A percentile compares a stretch with the other conserved stretches of the same genome.
phyloP scores from a whole-genome alignment of 2,329 filamentous ascomycete species.

The Apiospora arundinis region DNA sequence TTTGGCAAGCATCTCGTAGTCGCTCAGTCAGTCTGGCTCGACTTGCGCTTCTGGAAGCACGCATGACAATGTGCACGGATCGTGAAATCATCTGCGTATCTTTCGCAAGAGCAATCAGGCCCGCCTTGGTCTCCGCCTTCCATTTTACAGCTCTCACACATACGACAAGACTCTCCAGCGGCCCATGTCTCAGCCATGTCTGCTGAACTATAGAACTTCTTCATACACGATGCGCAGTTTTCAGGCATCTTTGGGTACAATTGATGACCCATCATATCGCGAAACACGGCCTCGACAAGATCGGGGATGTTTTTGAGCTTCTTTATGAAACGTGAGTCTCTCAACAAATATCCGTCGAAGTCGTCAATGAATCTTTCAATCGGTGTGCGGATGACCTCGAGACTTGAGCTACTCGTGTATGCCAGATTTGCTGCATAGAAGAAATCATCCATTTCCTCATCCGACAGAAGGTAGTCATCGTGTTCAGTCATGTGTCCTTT shows the following conservation, averaged over 20 bases:
- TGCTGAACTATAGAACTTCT: not conserved
- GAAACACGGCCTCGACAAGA: not conserved
- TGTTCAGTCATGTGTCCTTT: too few species aligned
- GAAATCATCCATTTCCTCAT: not conserved
- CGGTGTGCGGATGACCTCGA: not conserved
- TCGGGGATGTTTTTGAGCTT: not conserved
- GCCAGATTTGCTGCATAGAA: not conserved
- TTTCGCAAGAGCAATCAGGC: too few species aligned
- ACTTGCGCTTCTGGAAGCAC: too few species aligned
- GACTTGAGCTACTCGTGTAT: not conserved
- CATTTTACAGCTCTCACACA: not conserved
- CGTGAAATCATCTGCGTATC: too few species aligned
- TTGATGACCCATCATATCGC: not conserved
- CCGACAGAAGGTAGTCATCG: rapidly evolving
- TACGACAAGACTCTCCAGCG: not conserved
- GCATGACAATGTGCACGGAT: too few species aligned
- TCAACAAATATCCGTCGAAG: rapidly evolving
- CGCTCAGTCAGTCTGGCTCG: too few species aligned
- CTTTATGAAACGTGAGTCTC: not conserved
- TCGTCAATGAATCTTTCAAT: not conserved
- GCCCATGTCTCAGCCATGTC: not conserved
- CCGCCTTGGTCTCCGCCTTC: not conserved
- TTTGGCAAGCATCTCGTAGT: too few species aligned
- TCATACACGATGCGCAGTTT: not conserved
- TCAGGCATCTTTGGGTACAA: not conserved